phyloP scores from a whole-genome alignment of 192 early-diverging fungal genomes.

The Entophlyctis luteolus region DNA sequence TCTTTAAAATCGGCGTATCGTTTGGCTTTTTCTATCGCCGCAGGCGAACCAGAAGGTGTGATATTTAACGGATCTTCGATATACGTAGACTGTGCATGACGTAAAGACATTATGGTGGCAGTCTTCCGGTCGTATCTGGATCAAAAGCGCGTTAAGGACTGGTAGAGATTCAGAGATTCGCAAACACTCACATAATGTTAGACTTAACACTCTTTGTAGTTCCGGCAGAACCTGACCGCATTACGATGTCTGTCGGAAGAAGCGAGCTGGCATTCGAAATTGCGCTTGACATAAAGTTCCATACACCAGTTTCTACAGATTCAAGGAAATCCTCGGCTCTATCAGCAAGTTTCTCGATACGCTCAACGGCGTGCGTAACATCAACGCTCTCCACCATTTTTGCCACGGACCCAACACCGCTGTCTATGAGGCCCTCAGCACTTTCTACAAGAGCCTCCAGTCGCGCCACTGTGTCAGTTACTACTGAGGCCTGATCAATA shows the following conservation, averaged over 20 bases:
- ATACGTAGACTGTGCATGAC: constrained; percentile 24
- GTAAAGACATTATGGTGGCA: constrained; percentile 27
- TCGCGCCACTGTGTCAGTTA: neutral
- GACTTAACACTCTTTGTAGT: neutral
- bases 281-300: constrained; percentile 23
- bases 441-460: constrained; percentile 9
- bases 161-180: neutral
- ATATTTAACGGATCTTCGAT: constrained; percentile 19
- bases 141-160: neutral
- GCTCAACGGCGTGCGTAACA: constrained; percentile 22
- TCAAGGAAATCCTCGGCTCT: constrained; percentile 40
- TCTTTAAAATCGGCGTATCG: constrained; percentile 19
- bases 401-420: constrained; percentile 1
- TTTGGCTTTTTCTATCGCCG: constrained; percentile 12
- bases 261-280: constrained; percentile 13
- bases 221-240: neutral
- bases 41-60: neutral
- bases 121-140: constrained; percentile 36
- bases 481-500: neutral
- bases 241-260: neutral
- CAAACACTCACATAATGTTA: constrained; percentile 28
- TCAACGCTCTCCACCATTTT: neutral
- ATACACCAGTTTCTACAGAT: constrained; percentile 21
- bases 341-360: constrained; percentile 26
- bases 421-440: neutral